These are phyloP conservation scores for Ocimum tenuiflorum DNA, from an alignment of 257 asterid genomes.

Conservation along the genomic window DNA sequence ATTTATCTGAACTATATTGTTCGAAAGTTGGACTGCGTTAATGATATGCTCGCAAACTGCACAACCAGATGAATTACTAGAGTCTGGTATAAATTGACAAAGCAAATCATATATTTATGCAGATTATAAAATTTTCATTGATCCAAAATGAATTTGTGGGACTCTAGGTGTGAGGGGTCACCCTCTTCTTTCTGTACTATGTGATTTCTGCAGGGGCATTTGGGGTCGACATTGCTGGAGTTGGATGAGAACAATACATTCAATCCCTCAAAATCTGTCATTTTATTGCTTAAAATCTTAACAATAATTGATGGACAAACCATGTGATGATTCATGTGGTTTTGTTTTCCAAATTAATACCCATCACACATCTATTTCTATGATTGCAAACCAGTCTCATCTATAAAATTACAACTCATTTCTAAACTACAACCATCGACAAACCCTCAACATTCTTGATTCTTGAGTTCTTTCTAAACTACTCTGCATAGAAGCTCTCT, in stretches of 20 bases:
- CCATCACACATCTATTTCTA: too few species aligned
- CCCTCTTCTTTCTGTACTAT: neutral
- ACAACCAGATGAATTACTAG: neutral
- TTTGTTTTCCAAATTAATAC: neutral
- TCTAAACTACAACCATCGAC: neutral
- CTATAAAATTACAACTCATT: neutral
- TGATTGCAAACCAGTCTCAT: neutral
- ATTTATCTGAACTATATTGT: too few species aligned
- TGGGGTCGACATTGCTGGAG: neutral
- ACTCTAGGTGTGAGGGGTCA: too few species aligned
- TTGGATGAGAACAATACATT: neutral
- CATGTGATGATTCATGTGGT: neutral
- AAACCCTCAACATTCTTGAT: neutral
- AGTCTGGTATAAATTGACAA: neutral
- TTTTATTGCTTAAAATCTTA: neutral
- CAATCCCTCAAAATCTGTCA: neutral
- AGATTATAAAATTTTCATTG: neutral
- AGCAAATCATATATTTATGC: neutral
- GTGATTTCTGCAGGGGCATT: neutral
- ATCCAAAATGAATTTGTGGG: neutral
- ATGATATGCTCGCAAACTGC: neutral
- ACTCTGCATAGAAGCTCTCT: neutral
- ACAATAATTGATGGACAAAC: slow-evolving; percentile 2
- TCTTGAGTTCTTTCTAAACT: neutral
- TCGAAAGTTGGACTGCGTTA: neutral